phyloP scores from a whole-genome alignment of 805 yeast genomes.

The Naumovozyma dairenensis region DNA sequence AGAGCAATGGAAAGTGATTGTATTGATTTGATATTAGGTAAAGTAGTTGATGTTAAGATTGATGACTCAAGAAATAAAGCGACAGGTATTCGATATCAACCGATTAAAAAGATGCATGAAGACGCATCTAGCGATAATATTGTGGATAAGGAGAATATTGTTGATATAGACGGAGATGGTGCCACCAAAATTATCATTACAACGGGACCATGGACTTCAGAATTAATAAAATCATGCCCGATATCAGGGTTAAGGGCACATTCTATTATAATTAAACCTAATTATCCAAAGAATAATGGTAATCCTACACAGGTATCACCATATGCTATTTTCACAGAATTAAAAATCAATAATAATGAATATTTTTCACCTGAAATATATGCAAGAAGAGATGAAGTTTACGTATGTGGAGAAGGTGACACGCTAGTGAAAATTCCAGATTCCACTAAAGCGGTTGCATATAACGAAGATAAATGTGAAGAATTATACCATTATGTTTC shows the following conservation, averaged over 20 bases:
- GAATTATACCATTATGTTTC: slow-evolving; percentile 76
- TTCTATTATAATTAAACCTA: slow-evolving; percentile 83
- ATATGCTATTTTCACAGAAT: slow-evolving; percentile 87
- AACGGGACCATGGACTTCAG: slow-evolving; percentile 96
- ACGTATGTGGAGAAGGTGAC: slow-evolving; percentile 96
- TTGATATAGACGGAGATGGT: slow-evolving; percentile 24
- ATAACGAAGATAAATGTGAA: slow-evolving; percentile 79
- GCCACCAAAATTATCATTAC: slow-evolving; percentile 78
- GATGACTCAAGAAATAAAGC: slow-evolving; percentile 58
- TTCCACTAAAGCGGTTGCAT: slow-evolving; percentile 87
- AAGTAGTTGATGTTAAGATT: slow-evolving; percentile 59
- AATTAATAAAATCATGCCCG: slow-evolving; percentile 84
- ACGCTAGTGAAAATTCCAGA: slow-evolving; percentile 85
- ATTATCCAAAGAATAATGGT: slow-evolving; percentile 36
- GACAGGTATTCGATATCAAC: slow-evolving; percentile 57
- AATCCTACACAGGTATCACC: slow-evolving; percentile 52
- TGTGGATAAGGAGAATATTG: slow-evolving; percentile 13
- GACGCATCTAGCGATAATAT: slow-evolving; percentile 26
- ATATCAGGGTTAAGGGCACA: slow-evolving; percentile 91
- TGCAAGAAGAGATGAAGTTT: slow-evolving; percentile 91
- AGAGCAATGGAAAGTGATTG: slow-evolving; percentile 76
- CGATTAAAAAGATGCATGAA: slow-evolving; percentile 17
- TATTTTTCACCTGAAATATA: slow-evolving; percentile 89
- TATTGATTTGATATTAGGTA: slow-evolving; percentile 78
- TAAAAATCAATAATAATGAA: slow-evolving; percentile 54